These are phyloP conservation scores for Chlamydomonas asymmetrica DNA, from an alignment of 139 green algal species.

Conservation along the genomic window DNA sequence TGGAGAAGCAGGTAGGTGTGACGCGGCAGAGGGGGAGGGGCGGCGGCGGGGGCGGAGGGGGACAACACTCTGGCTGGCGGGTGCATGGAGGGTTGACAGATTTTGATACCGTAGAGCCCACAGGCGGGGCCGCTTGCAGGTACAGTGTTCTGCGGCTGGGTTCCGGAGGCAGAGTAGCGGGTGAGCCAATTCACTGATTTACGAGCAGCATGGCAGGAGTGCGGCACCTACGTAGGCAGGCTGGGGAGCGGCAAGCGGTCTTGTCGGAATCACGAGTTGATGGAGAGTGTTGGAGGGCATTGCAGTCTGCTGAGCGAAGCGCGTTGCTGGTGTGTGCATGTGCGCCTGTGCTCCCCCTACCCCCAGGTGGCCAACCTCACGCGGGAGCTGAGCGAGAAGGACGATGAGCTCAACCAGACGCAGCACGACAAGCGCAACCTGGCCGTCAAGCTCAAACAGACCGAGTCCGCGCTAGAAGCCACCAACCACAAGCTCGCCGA, in stretches of 20 bases:
- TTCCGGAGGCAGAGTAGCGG: neutral
- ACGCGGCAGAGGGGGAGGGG: no score
- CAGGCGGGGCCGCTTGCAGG: neutral
- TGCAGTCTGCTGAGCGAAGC: neutral
- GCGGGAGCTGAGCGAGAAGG: neutral
- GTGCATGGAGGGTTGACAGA: no score
- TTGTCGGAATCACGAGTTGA: neutral
- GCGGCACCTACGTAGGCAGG: no score
- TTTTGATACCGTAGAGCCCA: no score
- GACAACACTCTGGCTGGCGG: no score
- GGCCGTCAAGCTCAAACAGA: constrained; percentile 37
- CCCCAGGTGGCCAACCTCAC: constrained; percentile 15
- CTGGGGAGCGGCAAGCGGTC: no score
- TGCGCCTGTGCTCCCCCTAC: neutral
- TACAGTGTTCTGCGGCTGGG: neutral
- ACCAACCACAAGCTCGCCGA: constrained; percentile 19
- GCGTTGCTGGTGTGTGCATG: neutral
- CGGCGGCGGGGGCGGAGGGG: no score
- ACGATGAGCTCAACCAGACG: constrained; percentile 24
- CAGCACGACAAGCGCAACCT: constrained; percentile 37
- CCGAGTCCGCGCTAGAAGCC: constrained; percentile 29
- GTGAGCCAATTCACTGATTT: no score
- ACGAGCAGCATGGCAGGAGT: no score
- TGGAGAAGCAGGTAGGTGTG: constrained; percentile 23
- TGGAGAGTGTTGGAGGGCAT: neutral